Conservation (phyloP, 208 protist species). For the Wallacemonas sp. region DNA sequence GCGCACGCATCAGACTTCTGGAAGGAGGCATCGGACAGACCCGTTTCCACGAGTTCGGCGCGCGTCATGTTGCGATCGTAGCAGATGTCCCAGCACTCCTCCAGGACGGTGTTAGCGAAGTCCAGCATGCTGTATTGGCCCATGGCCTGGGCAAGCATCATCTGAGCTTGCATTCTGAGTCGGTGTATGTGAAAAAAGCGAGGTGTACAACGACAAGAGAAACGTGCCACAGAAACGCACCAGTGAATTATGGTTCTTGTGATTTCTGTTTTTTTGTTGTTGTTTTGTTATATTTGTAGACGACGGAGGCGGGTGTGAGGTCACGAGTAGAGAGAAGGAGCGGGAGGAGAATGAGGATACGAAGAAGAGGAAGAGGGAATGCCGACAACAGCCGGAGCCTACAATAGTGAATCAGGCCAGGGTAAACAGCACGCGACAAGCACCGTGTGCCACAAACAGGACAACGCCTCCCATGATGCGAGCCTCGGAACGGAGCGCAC, state of each 20-base stretch:
- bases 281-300: too few relatives aligned
- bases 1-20: conserved; percentile 82
- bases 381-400: too few relatives aligned
- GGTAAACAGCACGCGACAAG: too few relatives aligned
- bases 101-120: conserved; percentile 59
- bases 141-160: conserved; percentile 68
- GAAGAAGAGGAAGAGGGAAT: too few relatives aligned
- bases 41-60: conserved; percentile 50
- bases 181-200: too few relatives aligned
- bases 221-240: not conserved
- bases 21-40: conserved; percentile 50
- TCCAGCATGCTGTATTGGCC: conserved; percentile 80
- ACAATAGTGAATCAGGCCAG: too few relatives aligned
- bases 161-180: conserved; percentile 77
- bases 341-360: not conserved
- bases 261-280: too few relatives aligned
- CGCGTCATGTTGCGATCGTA: conserved; percentile 75
- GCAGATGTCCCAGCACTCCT: conserved; percentile 90
- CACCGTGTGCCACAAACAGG: too few relatives aligned
- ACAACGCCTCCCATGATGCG: too few relatives aligned
- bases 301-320: too few relatives aligned
- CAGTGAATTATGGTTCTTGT: too few relatives aligned
- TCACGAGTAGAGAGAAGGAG: not conserved
- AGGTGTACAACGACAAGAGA: not conserved
- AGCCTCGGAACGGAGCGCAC: too few relatives aligned